Evolutionary conservation across 805 yeast species (phyloP).

Genomic region (Phaffomyces thermotolerans): DNA sequence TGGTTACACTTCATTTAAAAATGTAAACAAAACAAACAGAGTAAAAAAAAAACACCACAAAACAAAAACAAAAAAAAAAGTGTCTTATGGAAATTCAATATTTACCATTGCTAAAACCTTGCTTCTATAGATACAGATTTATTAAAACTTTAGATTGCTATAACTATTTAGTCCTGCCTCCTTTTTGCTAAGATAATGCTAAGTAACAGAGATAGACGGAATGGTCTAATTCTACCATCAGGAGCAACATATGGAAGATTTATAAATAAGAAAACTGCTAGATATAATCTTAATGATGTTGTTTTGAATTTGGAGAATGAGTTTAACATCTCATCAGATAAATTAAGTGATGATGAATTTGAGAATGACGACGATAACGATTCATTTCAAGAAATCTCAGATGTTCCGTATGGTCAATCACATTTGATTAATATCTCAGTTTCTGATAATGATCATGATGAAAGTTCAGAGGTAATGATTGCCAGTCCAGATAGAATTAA

Average conservation of each 20-base stretch:
- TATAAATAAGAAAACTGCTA: conserved; percentile 19
- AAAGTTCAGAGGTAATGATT: conserved; percentile 7
- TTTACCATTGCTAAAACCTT: too few relatives aligned
- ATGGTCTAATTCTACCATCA: conserved; percentile 19
- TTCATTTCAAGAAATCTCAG: conserved; percentile 12
- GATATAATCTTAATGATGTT: conserved; percentile 19
- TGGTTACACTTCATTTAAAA: too few relatives aligned
- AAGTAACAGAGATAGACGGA: conserved; percentile 20
- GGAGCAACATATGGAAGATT: conserved; percentile 18
- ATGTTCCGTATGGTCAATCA: conserved; percentile 16
- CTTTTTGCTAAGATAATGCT: conserved; percentile 2
- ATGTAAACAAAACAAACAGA: too few relatives aligned
- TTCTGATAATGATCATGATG: conserved; percentile 20
- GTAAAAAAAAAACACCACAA: too few relatives aligned
- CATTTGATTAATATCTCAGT: conserved; percentile 19
- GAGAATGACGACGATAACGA: conserved; percentile 8
- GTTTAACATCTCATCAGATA: conserved; percentile 22
- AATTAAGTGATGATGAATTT: conserved; percentile 18
- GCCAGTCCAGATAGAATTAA: conserved; percentile 14
- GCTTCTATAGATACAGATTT: too few relatives aligned
- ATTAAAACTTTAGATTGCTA: too few relatives aligned
- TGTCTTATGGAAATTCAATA: too few relatives aligned
- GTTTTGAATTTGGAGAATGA: conserved; percentile 15
- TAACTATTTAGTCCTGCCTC: too few relatives aligned
- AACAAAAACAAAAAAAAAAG: too few relatives aligned